Evolutionary conservation across 1,284 basidiomycete genomes (phyloP), one percentile per base, ranked within the genome.

Genomic region (Malassezia globosa): DNA sequence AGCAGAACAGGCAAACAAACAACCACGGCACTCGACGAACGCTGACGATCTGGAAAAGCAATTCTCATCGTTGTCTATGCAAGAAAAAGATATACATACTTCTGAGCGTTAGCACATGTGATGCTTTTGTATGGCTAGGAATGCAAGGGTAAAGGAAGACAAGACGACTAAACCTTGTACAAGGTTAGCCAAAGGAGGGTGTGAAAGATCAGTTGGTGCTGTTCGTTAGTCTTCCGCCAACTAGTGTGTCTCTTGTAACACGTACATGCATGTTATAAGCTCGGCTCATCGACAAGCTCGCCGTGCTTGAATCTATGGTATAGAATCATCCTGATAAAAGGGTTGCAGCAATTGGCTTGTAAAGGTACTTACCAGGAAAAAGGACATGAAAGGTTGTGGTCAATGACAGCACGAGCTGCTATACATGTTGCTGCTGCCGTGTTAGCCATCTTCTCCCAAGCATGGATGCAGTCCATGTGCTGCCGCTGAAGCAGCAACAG

Each of bases 261-360:
- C 47, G 40, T 43, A 49, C 47, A 51, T 51, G 49, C 49, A 51
- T 51, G 49, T 44, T 51, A 25, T 46, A 42, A 48, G 44, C 49
- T 4, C 24, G 49, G 49, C 49, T 46, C 49, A 51, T 27, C 36
- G 24, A 42, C n/a, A n/a, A 31, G 33, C 49, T 51, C 49, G 38
- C 49, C 49, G 35, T 48, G 49, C 44, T 51, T 39, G 36, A n/a
- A n/a, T 51, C 43, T 51, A 51, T 51, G 49, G 49, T 46, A 46
- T 16, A 42, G 22, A 46, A 41, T 51, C 49, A 51, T 51, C 49
- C 42, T 31, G 13, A 25, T 25, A 22, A n/a, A 21, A 38, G 19
- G 29, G 26, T 24, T 11, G 23, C 7, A 34, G 11, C 34, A 14
- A 48, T 40, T 42, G 23, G 42, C 46, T 18, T 23, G 23, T 16